These are phyloP conservation scores for Purshia tridentata DNA, from an alignment of 306 rosid genomes.

Conservation along the genomic window DNA sequence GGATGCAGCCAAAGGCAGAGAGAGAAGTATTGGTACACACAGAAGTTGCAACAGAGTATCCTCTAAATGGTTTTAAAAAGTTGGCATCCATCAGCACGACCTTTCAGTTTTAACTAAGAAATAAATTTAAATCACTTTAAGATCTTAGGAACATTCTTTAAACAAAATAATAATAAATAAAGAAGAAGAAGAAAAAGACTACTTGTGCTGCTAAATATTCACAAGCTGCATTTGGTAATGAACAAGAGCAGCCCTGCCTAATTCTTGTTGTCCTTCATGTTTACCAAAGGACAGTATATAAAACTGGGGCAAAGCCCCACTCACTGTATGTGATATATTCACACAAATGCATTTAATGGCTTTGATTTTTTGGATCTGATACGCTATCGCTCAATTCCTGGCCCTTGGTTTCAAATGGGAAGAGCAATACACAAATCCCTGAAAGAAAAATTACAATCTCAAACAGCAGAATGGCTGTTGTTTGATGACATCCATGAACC, in stretches of 20 bases:
- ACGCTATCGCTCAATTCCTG: conserved; percentile 60
- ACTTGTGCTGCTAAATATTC: neutral
- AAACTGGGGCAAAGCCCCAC: conserved; percentile 5
- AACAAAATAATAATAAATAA: neutral
- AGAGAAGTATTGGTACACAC: too few species aligned
- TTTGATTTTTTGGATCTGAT: conserved; percentile 25
- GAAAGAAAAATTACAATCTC: conserved; percentile 68
- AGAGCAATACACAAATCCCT: conserved; percentile 68
- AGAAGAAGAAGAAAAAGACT: neutral
- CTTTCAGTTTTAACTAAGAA: neutral
- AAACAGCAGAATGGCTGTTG: conserved; percentile 66
- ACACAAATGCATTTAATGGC: conserved; percentile 5
- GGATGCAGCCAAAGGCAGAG: too few species aligned
- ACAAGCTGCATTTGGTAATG: neutral
- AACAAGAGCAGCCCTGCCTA: neutral
- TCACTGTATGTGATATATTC: neutral
- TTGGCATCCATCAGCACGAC: neutral
- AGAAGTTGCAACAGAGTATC: too few species aligned
- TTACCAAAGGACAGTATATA: neutral
- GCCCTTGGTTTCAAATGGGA: conserved; percentile 90
- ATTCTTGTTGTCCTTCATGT: neutral
- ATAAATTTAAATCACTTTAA: neutral
- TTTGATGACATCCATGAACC: conserved; percentile 88
- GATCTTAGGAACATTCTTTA: neutral
- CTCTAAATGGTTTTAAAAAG: neutral